phyloP scores from a whole-genome alignment of 148 eudicot genomes.

The Vaccinium myrtillus region DNA sequence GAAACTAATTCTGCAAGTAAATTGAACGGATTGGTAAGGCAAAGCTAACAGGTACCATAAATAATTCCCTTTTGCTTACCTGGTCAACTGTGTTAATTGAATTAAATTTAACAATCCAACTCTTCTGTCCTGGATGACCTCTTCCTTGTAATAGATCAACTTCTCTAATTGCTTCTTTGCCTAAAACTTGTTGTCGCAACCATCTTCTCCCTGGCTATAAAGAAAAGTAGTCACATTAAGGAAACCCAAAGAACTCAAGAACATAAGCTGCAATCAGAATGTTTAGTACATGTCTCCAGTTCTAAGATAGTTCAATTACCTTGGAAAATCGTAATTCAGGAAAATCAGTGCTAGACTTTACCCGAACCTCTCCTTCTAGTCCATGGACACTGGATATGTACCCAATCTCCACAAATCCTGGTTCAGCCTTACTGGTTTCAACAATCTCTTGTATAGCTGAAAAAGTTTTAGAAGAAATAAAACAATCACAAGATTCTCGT shows the following conservation, averaged over 20 bases:
- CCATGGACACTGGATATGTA: constrained; percentile 82
- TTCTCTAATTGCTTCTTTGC: constrained; percentile 63
- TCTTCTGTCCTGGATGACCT: constrained; percentile 66
- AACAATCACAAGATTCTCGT: background rate
- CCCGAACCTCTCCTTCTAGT: constrained; percentile 86
- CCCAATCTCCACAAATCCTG: constrained; percentile 71
- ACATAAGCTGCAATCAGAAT: constrained; percentile 5
- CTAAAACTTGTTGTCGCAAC: constrained; percentile 69
- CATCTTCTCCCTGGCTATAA: constrained; percentile 87
- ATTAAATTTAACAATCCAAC: constrained; percentile 71
- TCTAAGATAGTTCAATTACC: constrained; percentile 34
- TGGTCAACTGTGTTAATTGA: constrained; percentile 67
- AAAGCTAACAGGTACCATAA: background rate
- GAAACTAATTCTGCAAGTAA: background rate
- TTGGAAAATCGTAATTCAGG: constrained; percentile 75
- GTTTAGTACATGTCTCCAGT: constrained; percentile 7
- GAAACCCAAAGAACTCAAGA: constrained; percentile 5
- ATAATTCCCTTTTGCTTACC: constrained; percentile 34
- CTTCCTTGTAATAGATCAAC: constrained; percentile 76
- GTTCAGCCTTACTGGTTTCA: constrained; percentile 41
- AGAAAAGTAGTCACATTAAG: constrained; percentile 22
- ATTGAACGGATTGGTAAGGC: background rate
- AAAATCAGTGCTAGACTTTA: constrained; percentile 79
- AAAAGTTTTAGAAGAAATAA: background rate
- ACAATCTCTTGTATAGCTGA: constrained; percentile 47